Conservation (phyloP, 805 yeast genomes). For the Kurtzmaniella fragi region DNA sequence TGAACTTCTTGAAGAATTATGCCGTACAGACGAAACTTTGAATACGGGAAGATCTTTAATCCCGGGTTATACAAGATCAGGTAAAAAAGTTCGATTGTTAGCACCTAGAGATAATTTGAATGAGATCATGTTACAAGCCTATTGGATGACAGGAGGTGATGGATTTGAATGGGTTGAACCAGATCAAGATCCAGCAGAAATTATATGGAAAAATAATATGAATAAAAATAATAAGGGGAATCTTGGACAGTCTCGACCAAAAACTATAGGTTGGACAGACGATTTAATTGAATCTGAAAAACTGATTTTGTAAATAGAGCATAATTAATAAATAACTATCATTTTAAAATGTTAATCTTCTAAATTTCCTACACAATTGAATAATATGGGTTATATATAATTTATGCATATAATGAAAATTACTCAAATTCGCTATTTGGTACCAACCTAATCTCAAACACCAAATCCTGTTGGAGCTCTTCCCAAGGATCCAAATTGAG, state of each 20-base stretch:
- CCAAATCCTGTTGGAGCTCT: constrained; percentile 34
- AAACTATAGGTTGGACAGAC: constrained; percentile 36
- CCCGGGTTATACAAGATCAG: constrained; percentile 33
- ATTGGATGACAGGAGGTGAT: constrained; percentile 84
- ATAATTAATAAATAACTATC: background rate
- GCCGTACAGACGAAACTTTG: constrained; percentile 24
- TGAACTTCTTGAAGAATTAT: constrained; percentile 35
- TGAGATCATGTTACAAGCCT: constrained; percentile 68
- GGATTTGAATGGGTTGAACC: constrained; percentile 89
- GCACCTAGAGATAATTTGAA: constrained; percentile 51
- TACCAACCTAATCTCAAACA: constrained; percentile 33
- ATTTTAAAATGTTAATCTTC: background rate
- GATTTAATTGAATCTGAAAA: constrained; percentile 21
- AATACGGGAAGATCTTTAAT: constrained; percentile 19
- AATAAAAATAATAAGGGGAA: constrained; percentile 11
- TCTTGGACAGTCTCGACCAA: constrained; percentile 9
- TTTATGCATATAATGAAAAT: too few relatives aligned
- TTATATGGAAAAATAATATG: constrained; percentile 35
- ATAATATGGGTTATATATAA: background rate
- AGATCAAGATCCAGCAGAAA: constrained; percentile 82
- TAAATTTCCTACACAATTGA: background rate
- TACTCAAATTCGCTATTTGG: constrained; percentile 13
- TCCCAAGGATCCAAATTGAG: constrained; percentile 42
- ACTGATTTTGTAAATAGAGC: constrained; percentile 5
- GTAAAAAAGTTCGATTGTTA: constrained; percentile 33